A percentile compares a stretch with the other conserved stretches of the same genome.
These are phyloP conservation scores for Termitomyces sp. DNA, from an alignment of 768 basidiomycete genomes.

Conservation along the genomic window DNA sequence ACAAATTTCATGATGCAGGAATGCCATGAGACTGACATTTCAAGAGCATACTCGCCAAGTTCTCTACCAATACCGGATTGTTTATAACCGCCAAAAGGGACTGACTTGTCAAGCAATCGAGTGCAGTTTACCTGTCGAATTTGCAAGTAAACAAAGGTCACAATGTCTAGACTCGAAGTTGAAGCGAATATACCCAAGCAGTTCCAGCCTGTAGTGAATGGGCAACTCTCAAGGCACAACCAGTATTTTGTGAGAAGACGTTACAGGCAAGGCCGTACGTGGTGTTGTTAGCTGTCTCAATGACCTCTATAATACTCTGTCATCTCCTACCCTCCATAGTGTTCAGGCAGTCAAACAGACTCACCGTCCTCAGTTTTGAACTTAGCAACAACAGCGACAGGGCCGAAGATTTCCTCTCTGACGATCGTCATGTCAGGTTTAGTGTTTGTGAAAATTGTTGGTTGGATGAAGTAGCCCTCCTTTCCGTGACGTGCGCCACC, in stretches of 20 bases:
- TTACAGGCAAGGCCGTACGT: conserved; percentile 14
- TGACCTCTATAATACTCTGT: conserved; percentile 11
- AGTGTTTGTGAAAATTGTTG: no score
- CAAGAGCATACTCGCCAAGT: conserved; percentile 21
- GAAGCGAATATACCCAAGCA: conserved; percentile 7
- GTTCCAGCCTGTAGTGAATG: conserved; percentile 17
- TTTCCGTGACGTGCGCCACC: conserved; percentile 56
- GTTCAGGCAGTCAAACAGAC: neutral
- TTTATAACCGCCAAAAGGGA: conserved; percentile 24
- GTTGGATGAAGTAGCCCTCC: no score
- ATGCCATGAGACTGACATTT: conserved; percentile 11
- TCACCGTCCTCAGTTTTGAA: conserved; percentile 51
- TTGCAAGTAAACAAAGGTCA: neutral
- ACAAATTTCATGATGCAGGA: no score
- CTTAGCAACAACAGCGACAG: conserved; percentile 65
- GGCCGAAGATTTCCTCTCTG: conserved; percentile 69
- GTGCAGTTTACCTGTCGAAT: conserved; percentile 15
- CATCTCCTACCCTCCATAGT: conserved; percentile 20
- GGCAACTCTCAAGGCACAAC: conserved; percentile 14
- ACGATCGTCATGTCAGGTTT: conserved; percentile 52
- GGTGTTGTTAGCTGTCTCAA: conserved; percentile 17
- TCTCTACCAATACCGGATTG: conserved; percentile 21
- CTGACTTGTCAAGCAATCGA: conserved; percentile 5
- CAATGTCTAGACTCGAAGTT: neutral
- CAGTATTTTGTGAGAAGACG: conserved; percentile 16